These are phyloP conservation scores for Lathyrus sativus DNA, from an alignment of 306 rosid species.

Conservation along the genomic window DNA sequence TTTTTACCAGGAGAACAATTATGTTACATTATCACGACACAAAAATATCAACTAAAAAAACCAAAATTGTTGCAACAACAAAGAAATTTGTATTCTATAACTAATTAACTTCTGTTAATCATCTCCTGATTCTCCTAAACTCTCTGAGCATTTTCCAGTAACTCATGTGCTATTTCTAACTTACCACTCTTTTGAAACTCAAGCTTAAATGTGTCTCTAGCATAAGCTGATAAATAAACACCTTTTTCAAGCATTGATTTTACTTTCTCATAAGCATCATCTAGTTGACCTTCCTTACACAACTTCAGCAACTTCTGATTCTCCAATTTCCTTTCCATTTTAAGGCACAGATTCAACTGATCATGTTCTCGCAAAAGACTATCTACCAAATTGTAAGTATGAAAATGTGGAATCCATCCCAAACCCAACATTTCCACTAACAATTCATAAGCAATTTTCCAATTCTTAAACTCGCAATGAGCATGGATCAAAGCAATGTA, in stretches of 20 bases:
- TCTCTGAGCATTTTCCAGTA: constrained; percentile 47
- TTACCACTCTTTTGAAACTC: constrained; percentile 59
- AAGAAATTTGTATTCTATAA: background rate
- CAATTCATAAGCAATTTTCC: constrained; percentile 55
- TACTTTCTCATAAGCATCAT: constrained; percentile 61
- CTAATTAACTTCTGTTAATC: background rate
- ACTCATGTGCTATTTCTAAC: constrained; percentile 50
- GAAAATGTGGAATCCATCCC: constrained; percentile 57
- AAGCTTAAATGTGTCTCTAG: constrained; percentile 55
- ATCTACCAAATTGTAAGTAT: constrained; percentile 52
- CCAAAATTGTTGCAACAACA: constrained; percentile 8
- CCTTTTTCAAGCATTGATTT: constrained; percentile 61
- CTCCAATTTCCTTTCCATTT: constrained; percentile 61
- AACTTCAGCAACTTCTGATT: constrained; percentile 61
- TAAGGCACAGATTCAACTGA: constrained; percentile 47
- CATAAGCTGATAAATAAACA: constrained; percentile 53
- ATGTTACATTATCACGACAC: background rate
- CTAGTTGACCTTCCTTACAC: constrained; percentile 53
- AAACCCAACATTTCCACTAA: constrained; percentile 64
- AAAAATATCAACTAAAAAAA: background rate
- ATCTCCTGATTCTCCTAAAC: constrained; percentile 20
- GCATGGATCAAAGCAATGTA: constrained; percentile 66
- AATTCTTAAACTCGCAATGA: constrained; percentile 52
- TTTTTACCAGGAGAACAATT: background rate
- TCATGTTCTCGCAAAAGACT: constrained; percentile 58